Conservation (phyloP, 2,329 filamentous ascomycete genomes). For the Trichoderma endophyticum region DNA sequence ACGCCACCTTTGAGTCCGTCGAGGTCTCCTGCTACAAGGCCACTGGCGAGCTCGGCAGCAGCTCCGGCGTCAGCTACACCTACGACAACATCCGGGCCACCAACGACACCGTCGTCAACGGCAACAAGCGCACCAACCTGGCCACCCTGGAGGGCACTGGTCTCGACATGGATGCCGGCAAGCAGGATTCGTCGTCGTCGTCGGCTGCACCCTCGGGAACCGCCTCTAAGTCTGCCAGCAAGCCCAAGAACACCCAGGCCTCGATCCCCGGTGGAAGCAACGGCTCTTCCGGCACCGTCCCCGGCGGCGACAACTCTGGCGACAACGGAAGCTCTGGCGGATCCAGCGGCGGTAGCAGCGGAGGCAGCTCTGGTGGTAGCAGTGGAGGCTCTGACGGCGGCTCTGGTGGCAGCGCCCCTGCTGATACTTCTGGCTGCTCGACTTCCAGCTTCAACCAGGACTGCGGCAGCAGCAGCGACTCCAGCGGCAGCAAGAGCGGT, state of each 20-base stretch:
- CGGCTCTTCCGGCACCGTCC: constrained; percentile 26
- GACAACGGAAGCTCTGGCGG: constrained; percentile 14
- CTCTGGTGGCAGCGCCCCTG: constrained; percentile 21
- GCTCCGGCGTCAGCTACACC: constrained; percentile 69
- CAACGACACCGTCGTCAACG: constrained; percentile 74
- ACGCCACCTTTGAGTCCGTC: constrained; percentile 72
- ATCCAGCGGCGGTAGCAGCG: not conserved
- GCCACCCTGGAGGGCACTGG: constrained; percentile 80
- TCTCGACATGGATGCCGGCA: constrained; percentile 59
- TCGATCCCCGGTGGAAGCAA: constrained; percentile 32
- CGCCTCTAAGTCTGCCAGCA: constrained; percentile 21
- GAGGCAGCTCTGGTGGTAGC: constrained; percentile 10
- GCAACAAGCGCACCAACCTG: constrained; percentile 70
- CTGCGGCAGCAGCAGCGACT: constrained; percentile 33
- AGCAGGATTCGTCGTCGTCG: constrained; percentile 22
- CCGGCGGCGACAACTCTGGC: constrained; percentile 17
- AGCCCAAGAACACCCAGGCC: constrained; percentile 25
- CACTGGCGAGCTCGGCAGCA: constrained; percentile 59
- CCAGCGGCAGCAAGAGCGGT: constrained; percentile 31
- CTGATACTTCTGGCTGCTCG: constrained; percentile 34
- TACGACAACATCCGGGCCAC: constrained; percentile 64
- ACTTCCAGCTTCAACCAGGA: constrained; percentile 41
- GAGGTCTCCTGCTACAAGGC: constrained; percentile 81
- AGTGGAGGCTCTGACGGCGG: constrained; percentile 18
- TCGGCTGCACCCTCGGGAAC: not conserved